Percentiles rank a stretch among this genome's conserved stretches.
These are phyloP conservation scores for Eucalyptus guilfoylei DNA, from an alignment of 345 rosid genomes.

Conservation along the genomic window DNA sequence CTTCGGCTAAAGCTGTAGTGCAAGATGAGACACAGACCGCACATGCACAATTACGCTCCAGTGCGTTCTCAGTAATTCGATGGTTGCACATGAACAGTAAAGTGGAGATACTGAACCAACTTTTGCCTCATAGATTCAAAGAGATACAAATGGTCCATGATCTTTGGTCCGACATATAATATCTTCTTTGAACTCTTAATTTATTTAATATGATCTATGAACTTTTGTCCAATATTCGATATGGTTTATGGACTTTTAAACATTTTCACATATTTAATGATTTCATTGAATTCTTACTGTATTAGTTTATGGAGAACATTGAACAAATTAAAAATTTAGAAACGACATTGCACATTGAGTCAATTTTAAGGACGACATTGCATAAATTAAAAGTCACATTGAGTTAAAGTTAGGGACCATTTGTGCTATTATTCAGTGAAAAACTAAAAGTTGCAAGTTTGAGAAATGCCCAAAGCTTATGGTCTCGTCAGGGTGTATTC, in stretches of 20 bases:
- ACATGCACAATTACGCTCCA: background rate
- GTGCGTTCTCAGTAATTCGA: background rate
- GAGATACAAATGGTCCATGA: background rate
- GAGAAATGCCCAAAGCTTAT: background rate
- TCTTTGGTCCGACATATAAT: accelerated
- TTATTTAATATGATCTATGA: background rate
- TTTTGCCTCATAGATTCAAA: background rate
- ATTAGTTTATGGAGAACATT: accelerated
- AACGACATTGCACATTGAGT: background rate
- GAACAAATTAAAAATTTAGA: background rate
- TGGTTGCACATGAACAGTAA: background rate
- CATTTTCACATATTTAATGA: background rate
- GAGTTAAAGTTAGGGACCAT: background rate
- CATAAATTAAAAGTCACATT: background rate
- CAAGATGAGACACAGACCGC: background rate
- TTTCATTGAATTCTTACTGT: background rate
- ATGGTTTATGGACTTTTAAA: background rate
- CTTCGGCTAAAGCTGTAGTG: background rate
- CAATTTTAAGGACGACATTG: background rate
- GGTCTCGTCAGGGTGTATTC: background rate
- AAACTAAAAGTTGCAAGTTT: background rate
- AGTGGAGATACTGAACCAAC: background rate
- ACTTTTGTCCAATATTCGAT: background rate
- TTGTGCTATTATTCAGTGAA: background rate
- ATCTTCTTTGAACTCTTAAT: background rate